Evolutionary conservation across 805 yeast species (phyloP).

Genomic region (Metschnikowia cerradonensis): DNA sequence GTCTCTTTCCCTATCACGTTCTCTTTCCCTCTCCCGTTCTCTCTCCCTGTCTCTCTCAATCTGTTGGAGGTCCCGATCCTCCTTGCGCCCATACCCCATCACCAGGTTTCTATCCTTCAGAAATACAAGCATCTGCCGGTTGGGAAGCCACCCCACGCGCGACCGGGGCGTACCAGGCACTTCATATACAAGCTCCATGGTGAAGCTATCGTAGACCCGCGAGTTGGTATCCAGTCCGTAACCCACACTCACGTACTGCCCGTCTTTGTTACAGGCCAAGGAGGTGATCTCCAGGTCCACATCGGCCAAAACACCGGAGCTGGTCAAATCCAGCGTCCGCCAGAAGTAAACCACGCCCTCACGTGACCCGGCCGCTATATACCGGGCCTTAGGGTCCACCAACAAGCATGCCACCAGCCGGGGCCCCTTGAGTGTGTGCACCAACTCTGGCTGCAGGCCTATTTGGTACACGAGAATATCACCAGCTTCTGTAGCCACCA

Average conservation of each 20-base stretch:
- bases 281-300: conserved; percentile 42
- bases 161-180: conserved; percentile 10
- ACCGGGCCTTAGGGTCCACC: conserved; percentile 51
- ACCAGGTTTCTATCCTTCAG: conserved; percentile 29
- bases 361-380: conserved; percentile 50
- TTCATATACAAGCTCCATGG: conserved; percentile 28
- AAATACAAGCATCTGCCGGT: conserved; percentile 28
- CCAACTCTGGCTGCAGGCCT: neutral
- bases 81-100: conserved; percentile 15
- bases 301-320: conserved; percentile 32
- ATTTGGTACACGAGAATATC: conserved; percentile 24
- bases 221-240: conserved; percentile 41
- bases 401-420: conserved; percentile 45
- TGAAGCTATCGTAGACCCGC: conserved; percentile 34
- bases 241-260: conserved; percentile 41
- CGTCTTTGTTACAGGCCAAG: conserved; percentile 43
- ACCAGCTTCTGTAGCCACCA: conserved; percentile 48
- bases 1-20: neutral
- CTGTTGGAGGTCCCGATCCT: neutral
- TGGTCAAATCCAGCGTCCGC: conserved; percentile 38
- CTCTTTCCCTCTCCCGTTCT: neutral
- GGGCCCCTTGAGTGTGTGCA: conserved; percentile 37
- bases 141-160: conserved; percentile 33
- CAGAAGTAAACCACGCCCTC: conserved; percentile 56
- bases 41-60: neutral